Evolutionary conservation across 129 eudicot genomes (phyloP).

Genomic region (Ambrosia artemisiifolia): DNA sequence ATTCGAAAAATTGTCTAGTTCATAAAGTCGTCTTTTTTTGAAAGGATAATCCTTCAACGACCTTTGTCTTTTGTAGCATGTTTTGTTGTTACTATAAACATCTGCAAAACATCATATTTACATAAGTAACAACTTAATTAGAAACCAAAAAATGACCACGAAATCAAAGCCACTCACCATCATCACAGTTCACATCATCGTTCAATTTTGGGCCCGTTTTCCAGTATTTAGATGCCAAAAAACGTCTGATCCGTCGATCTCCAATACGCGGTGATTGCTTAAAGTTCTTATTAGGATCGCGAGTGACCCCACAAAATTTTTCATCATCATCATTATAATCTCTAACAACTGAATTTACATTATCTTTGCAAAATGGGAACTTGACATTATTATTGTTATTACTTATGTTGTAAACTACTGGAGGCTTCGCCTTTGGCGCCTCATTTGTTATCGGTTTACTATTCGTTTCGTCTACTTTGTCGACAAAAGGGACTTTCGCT

Average conservation of each 20-base stretch:
- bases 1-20: slow-evolving; percentile 41
- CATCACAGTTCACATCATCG: slow-evolving; percentile 38
- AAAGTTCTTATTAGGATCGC: slow-evolving; percentile 47
- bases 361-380: slow-evolving; percentile 40
- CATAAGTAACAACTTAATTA: not conserved
- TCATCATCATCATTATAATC: slow-evolving; percentile 99
- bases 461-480: slow-evolving; percentile 45
- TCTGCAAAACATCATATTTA: slow-evolving; percentile 26
- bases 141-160: not conserved
- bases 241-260: slow-evolving; percentile 64
- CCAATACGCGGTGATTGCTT: slow-evolving; percentile 55
- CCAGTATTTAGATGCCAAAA: slow-evolving; percentile 67
- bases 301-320: slow-evolving; percentile 67
- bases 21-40: slow-evolving; percentile 73
- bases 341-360: slow-evolving; percentile 80
- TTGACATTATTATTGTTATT: slow-evolving; percentile 46
- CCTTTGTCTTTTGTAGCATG: slow-evolving; percentile 54
- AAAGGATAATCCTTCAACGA: slow-evolving; percentile 86
- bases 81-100: slow-evolving; percentile 43
- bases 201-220: slow-evolving; percentile 44
- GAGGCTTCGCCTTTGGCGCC: slow-evolving; percentile 43
- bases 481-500: slow-evolving; percentile 35
- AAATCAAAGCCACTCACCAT: slow-evolving; percentile 49
- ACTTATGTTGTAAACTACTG: slow-evolving; percentile 40
- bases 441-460: slow-evolving; percentile 45